phyloP scores from a whole-genome alignment of 179 eudicot species.

The Spergularia azorica region DNA sequence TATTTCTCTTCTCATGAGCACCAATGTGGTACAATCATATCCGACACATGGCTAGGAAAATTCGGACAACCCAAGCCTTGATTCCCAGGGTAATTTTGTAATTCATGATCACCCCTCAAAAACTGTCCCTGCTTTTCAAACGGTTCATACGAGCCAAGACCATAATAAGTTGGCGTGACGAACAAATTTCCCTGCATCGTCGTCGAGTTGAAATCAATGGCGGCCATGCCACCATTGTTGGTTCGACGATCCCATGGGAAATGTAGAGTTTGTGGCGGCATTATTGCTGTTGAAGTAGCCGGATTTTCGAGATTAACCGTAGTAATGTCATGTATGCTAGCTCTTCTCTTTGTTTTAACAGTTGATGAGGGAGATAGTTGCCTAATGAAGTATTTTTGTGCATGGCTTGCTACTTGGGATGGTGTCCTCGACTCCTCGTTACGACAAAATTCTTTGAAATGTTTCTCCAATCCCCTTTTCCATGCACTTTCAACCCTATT shows the following conservation, averaged over 20 bases:
- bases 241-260: conserved; percentile 57
- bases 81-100: conserved; percentile 41
- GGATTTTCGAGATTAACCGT: conserved; percentile 72
- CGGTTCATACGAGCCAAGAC: conserved; percentile 43
- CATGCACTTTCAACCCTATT: conserved; percentile 91
- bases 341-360: conserved; percentile 91
- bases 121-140: conserved; percentile 48
- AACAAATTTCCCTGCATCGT: conserved; percentile 41
- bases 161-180: conserved; percentile 37
- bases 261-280: conserved; percentile 25
- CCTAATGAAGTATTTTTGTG: conserved; percentile 94
- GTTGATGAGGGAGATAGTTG: conserved; percentile 59
- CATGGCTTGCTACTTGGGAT: conserved; percentile 99
- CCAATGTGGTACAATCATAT: too few species aligned
- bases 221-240: conserved; percentile 27
- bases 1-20: too few species aligned
- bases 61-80: conserved; percentile 61
- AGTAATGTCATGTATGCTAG: conserved; percentile 96
- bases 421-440: conserved; percentile 90
- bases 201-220: conserved; percentile 43
- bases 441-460: conserved; percentile 86
- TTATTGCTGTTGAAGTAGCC: conserved; percentile 32
- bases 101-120: conserved; percentile 29
- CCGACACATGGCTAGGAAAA: too few species aligned
- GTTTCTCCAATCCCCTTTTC: conserved; percentile 99